phyloP scores from a whole-genome alignment of 352 stramenopile genomes.

The Globisporangium polare region DNA sequence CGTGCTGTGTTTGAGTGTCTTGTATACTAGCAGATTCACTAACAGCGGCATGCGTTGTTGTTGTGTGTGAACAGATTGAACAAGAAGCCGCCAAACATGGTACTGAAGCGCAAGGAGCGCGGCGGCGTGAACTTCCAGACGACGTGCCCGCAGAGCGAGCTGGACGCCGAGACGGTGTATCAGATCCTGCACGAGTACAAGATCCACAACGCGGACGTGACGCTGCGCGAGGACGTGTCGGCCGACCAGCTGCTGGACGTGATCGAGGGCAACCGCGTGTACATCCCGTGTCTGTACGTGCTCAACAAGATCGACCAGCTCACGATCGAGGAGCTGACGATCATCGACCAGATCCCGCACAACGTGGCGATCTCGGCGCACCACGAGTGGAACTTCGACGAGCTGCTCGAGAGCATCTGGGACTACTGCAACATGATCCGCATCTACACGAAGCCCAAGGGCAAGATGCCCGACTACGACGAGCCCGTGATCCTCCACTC shows the following conservation, averaged over 20 bases:
- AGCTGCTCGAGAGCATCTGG: conserved; percentile 97
- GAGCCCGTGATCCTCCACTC: conserved; percentile 97
- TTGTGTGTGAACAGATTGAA: conserved; percentile 79
- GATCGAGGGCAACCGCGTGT: conserved; percentile 97
- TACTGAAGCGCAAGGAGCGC: conserved; percentile 95
- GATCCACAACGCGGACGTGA: conserved; percentile 97
- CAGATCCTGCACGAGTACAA: conserved; percentile 98
- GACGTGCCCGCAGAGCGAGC: conserved; percentile 87
- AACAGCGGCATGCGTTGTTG: not conserved
- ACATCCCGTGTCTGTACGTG: conserved; percentile 98
- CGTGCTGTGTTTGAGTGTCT: not conserved
- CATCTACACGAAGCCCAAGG: conserved; percentile 98
- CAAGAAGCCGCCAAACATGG: conserved; percentile 96
- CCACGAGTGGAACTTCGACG: conserved; percentile 98
- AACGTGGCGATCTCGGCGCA: conserved; percentile 97
- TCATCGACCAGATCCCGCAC: conserved; percentile 98
- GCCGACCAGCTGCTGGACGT: conserved; percentile 99
- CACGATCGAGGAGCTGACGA: conserved; percentile 98
- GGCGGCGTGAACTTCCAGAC: conserved; percentile 98
- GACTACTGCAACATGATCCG: conserved; percentile 97
- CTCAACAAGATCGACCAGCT: conserved; percentile 99
- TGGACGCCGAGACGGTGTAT: conserved; percentile 93
- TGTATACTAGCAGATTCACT: no score
- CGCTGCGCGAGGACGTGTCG: conserved; percentile 94
- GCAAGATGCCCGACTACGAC: conserved; percentile 94